phyloP scores from a whole-genome alignment of 331 rosid species.

The Quercus lobata region DNA sequence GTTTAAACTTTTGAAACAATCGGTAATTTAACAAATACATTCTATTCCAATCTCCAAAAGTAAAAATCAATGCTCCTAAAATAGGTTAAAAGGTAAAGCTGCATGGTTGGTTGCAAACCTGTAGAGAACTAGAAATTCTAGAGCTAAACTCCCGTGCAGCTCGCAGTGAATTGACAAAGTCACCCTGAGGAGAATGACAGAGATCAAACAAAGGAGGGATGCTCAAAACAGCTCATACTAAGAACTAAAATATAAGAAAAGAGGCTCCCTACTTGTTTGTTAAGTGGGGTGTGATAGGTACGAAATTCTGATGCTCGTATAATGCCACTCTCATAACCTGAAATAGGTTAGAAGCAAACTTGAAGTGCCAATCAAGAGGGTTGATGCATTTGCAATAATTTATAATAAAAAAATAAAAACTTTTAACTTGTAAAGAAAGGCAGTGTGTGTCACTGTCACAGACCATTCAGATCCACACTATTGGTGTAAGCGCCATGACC shows the following conservation, averaged over 20 bases:
- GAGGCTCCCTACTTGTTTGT: constrained; percentile 61
- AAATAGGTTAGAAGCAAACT: constrained; percentile 24
- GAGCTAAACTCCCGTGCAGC: constrained; percentile 89
- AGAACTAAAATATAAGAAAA: constrained; percentile 18
- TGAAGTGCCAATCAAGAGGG: neutral
- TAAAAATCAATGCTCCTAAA: constrained; percentile 3
- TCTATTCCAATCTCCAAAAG: constrained; percentile 2
- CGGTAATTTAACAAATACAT: neutral
- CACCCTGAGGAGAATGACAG: constrained; percentile 55
- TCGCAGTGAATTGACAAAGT: constrained; percentile 75
- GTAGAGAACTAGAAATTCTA: constrained; percentile 61
- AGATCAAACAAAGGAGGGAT: constrained; percentile 20
- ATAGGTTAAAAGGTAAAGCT: neutral
- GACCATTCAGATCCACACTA: constrained; percentile 88
- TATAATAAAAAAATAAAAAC: neutral
- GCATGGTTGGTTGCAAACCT: constrained; percentile 49
- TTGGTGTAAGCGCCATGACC: constrained; percentile 99
- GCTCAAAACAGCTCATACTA: neutral
- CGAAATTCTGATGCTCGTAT: constrained; percentile 93
- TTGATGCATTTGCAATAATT: neutral
- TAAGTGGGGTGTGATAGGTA: constrained; percentile 92
- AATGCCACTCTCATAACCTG: constrained; percentile 79
- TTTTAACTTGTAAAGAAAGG: constrained; percentile 6
- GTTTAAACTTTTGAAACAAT: too few relatives aligned
- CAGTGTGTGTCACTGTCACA: constrained; percentile 14